These are phyloP conservation scores for Mycena citricolor DNA, from an alignment of 1,284 basidiomycete species.

Conservation along the genomic window DNA sequence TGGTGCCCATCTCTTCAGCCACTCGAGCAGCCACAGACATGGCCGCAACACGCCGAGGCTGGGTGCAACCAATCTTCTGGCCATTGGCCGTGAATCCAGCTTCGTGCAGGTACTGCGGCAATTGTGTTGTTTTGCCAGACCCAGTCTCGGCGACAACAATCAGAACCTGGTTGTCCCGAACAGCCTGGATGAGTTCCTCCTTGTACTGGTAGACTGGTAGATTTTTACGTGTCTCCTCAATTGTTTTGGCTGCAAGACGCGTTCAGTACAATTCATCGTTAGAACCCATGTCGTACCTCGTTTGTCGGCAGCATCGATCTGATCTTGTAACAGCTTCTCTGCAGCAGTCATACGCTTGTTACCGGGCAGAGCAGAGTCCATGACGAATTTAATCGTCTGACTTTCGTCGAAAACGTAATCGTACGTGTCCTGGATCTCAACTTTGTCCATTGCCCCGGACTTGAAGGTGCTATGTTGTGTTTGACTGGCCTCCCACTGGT, in stretches of 20 bases:
- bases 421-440: slow-evolving; percentile 79
- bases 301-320: slow-evolving; percentile 91
- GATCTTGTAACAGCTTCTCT: slow-evolving; percentile 82
- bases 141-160: slow-evolving; percentile 94
- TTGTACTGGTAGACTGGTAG: slow-evolving; percentile 89
- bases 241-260: slow-evolving; percentile 64
- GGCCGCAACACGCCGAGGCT: slow-evolving; percentile 97
- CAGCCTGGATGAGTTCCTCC: slow-evolving; percentile 84
- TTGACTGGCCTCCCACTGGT: slow-evolving; percentile 95
- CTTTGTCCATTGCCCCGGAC: slow-evolving; percentile 88
- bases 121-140: slow-evolving; percentile 97
- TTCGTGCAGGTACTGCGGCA: slow-evolving; percentile 98
- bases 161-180: slow-evolving; percentile 88
- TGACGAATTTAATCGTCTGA: slow-evolving; percentile 94
- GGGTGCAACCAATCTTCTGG: slow-evolving; percentile 93
- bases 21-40: slow-evolving; percentile 99
- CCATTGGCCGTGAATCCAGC: slow-evolving; percentile 91
- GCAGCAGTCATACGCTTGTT: slow-evolving; percentile 81
- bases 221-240: slow-evolving; percentile 89
- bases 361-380: slow-evolving; percentile 78
- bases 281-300: slow-evolving; percentile 62
- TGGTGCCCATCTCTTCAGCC: slow-evolving; percentile 96
- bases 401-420: slow-evolving; percentile 99
- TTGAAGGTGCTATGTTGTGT: slow-evolving; percentile 87
- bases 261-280: slow-evolving; percentile 9